A percentile compares a stretch with the other conserved stretches of the same genome.
These are phyloP conservation scores for Suillus alpinus DNA, from an alignment of 768 basidiomycete genomes.

Conservation along the genomic window DNA sequence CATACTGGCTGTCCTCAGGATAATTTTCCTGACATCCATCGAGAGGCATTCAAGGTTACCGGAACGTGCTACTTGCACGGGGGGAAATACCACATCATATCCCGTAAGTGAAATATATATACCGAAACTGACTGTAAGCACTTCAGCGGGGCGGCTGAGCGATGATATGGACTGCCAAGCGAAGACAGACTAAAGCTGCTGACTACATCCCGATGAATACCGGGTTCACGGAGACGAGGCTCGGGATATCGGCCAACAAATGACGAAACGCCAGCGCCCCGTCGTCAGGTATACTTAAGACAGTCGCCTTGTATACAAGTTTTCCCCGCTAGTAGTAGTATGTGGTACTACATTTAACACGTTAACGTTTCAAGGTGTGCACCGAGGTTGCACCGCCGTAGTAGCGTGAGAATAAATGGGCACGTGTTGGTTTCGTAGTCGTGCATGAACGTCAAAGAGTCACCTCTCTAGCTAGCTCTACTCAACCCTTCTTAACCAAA, in stretches of 20 bases:
- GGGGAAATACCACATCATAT: neutral
- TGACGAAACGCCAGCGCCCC: neutral
- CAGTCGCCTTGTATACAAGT: neutral
- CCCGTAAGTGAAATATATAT: neutral
- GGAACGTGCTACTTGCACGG: neutral
- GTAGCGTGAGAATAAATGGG: neutral
- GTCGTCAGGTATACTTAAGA: neutral
- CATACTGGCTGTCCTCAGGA: neutral
- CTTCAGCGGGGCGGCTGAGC: neutral
- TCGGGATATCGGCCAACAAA: neutral
- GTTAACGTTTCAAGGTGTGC: neutral
- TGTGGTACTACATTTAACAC: too few species aligned
- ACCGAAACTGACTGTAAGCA: neutral
- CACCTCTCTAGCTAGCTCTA: neutral
- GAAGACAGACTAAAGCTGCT: neutral
- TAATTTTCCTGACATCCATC: neutral
- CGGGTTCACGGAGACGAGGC: neutral
- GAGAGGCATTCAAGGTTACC: neutral
- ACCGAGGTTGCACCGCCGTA: neutral
- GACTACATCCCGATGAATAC: neutral
- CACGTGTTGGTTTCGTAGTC: conserved; percentile 3
- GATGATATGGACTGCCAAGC: neutral
- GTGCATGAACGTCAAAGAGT: neutral
- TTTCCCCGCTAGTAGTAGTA: neutral
- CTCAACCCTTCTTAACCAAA: neutral